Percentiles rank a stretch among this genome's conserved stretches.
phyloP scores from a whole-genome alignment of 164 flowering plant species.

The Euptelea pleiosperma region DNA sequence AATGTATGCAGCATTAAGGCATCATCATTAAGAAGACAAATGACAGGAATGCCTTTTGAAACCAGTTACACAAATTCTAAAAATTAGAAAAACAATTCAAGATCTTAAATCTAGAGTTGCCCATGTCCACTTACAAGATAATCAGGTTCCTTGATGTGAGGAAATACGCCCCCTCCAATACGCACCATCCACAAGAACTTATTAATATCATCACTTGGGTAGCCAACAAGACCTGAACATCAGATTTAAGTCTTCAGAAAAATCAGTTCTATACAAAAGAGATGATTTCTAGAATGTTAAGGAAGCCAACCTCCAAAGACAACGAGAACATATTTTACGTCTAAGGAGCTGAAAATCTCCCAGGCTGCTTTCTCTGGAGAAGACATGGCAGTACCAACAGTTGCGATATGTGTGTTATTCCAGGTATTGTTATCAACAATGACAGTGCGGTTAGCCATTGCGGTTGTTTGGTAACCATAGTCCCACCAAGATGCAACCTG shows the following conservation, averaged over 20 bases:
- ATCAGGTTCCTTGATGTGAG: constrained; percentile 98
- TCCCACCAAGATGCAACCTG: constrained; percentile 99
- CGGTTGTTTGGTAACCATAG: constrained; percentile 98
- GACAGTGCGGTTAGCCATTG: constrained; percentile 98
- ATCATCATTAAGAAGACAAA: no score
- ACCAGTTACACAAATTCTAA: background rate
- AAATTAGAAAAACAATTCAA: background rate
- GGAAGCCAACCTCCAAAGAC: constrained; percentile 90
- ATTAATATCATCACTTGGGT: constrained; percentile 98
- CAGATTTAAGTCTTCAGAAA: constrained; percentile 13
- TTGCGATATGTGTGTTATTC: constrained; percentile 99
- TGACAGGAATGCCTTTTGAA: background rate
- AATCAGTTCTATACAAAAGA: background rate
- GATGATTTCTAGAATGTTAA: background rate
- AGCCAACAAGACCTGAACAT: constrained; percentile 88
- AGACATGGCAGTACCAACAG: constrained; percentile 99
- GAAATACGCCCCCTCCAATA: constrained; percentile 98
- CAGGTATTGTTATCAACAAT: constrained; percentile 98
- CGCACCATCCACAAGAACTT: constrained; percentile 99
- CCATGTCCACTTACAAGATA: constrained; percentile 65
- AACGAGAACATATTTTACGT: constrained; percentile 99
- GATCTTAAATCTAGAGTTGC: background rate
- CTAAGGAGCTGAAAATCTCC: constrained; percentile 95
- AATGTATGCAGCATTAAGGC: no score
- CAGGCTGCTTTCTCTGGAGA: constrained; percentile 99